Evolutionary conservation across 1,284 basidiomycete genomes (phyloP).

Genomic region (Trametes pubescens): DNA sequence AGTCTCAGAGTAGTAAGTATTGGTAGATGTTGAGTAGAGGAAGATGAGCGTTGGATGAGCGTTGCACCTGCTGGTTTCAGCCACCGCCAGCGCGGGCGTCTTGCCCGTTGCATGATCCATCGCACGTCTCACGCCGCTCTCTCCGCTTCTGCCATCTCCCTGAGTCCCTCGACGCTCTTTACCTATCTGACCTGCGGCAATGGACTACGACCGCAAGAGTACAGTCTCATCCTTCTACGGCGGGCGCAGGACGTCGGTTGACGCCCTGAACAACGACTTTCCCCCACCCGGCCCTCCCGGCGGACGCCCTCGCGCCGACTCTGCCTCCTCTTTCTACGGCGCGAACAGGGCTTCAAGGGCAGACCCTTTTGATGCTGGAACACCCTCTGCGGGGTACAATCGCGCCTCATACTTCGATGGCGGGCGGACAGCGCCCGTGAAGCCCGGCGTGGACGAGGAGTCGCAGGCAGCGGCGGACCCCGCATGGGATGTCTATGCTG

Average conservation of each 20-base stretch:
- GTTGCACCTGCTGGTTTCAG: neutral
- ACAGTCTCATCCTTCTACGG: slow-evolving; percentile 81
- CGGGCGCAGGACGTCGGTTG: slow-evolving; percentile 62
- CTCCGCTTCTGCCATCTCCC: slow-evolving; percentile 20
- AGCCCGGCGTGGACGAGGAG: slow-evolving; percentile 67
- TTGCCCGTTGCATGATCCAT: slow-evolving; percentile 10
- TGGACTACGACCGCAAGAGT: slow-evolving; percentile 74
- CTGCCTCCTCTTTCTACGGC: slow-evolving; percentile 71
- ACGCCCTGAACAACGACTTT: slow-evolving; percentile 65
- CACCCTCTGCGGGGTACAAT: slow-evolving; percentile 70
- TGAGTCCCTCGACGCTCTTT: slow-evolving; percentile 21
- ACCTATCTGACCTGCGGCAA: slow-evolving; percentile 31
- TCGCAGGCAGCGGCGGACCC: slow-evolving; percentile 50
- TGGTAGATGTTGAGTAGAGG: neutral
- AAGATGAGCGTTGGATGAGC: neutral
- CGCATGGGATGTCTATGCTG: slow-evolving; percentile 86
- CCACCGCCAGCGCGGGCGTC: slow-evolving; percentile 19
- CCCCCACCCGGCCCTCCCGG: slow-evolving; percentile 45
- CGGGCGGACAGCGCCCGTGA: slow-evolving; percentile 73
- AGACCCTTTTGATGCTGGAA: slow-evolving; percentile 50
- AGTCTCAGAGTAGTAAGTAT: neutral
- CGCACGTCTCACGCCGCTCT: slow-evolving; percentile 17
- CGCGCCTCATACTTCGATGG: slow-evolving; percentile 66
- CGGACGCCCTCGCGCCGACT: slow-evolving; percentile 60
- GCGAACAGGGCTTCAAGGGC: slow-evolving; percentile 50